Conservation (phyloP, 2,329 filamentous ascomycete genomes). For the Arachnopeziza araneosa region DNA sequence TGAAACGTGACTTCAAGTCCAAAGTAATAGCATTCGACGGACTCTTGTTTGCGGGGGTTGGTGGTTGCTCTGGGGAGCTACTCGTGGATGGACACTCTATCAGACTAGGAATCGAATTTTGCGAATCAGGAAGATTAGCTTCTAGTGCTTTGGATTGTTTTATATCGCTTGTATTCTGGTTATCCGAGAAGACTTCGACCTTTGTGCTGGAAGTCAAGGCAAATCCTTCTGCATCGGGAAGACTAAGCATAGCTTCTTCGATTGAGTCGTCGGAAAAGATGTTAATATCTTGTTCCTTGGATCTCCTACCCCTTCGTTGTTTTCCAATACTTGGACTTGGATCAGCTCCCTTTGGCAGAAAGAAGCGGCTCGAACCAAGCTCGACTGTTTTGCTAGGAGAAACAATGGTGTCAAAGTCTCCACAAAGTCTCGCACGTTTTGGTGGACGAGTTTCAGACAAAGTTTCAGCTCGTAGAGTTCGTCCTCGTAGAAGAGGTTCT, state of each 20-base stretch:
- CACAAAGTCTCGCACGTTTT: slow-evolving; percentile 47
- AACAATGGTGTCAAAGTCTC: slow-evolving; percentile 35
- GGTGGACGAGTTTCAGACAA: slow-evolving; percentile 39
- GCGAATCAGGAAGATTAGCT: slow-evolving; percentile 10
- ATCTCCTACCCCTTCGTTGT: slow-evolving; percentile 31
- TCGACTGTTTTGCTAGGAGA: slow-evolving; percentile 28
- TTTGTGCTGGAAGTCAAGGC: slow-evolving; percentile 12
- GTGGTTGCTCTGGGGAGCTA: not conserved
- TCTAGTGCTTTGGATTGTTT: slow-evolving; percentile 1
- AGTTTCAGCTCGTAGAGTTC: slow-evolving; percentile 34
- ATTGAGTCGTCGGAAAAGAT: slow-evolving; percentile 49
- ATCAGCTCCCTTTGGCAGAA: slow-evolving; percentile 31
- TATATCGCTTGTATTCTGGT: not conserved
- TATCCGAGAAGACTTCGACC: slow-evolving; percentile 21
- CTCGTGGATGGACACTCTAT: slow-evolving; percentile 17
- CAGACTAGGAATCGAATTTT: slow-evolving; percentile 18
- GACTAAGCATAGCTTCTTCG: slow-evolving; percentile 42
- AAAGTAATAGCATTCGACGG: not conserved
- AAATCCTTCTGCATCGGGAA: slow-evolving; percentile 33
- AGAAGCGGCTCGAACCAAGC: slow-evolving; percentile 43
- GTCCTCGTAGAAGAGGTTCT: slow-evolving; percentile 33
- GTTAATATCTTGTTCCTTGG: slow-evolving; percentile 38
- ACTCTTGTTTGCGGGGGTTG: not conserved
- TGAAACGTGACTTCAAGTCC: slow-evolving; percentile 19
- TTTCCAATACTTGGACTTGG: slow-evolving; percentile 34